These are phyloP conservation scores for Breynia disticha DNA, from an alignment of 441 rosid genomes.

Conservation along the genomic window DNA sequence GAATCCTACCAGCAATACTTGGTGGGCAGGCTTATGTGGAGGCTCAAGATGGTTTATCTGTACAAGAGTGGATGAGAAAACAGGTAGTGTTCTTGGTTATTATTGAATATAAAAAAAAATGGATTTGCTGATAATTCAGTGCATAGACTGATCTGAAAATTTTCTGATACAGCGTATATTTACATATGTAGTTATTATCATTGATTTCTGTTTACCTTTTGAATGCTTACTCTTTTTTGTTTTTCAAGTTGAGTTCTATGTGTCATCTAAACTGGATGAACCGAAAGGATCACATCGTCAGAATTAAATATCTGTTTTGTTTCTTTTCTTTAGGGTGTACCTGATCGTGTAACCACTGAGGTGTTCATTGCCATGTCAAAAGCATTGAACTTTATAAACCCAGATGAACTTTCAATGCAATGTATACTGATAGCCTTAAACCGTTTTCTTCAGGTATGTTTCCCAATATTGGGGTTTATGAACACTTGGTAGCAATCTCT, in stretches of 20 bases:
- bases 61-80: slow-evolving; percentile 84
- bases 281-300: too few species aligned
- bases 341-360: slow-evolving; percentile 80
- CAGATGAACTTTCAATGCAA: slow-evolving; percentile 93
- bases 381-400: slow-evolving; percentile 87
- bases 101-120: neutral
- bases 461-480: too few species aligned
- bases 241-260: too few species aligned
- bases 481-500: too few species aligned
- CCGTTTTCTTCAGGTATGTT: slow-evolving; percentile 79
- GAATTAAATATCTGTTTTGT: neutral
- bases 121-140: neutral
- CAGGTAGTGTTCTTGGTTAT: slow-evolving; percentile 32
- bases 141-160: too few species aligned
- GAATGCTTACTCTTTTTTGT: too few species aligned
- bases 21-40: slow-evolving; percentile 94
- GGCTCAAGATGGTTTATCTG: slow-evolving; percentile 86
- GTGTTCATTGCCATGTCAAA: slow-evolving; percentile 98
- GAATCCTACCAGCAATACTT: slow-evolving; percentile 79
- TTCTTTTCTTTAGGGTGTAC: slow-evolving; percentile 49
- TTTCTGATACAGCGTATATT: too few species aligned
- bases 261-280: too few species aligned
- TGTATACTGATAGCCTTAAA: slow-evolving; percentile 83
- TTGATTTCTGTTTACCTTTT: too few species aligned
- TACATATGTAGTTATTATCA: too few species aligned